Evolutionary conservation across 305 asterid species (phyloP), one percentile per base, ranked within the genome.

Genomic region (Fraxinus albicans): DNA sequence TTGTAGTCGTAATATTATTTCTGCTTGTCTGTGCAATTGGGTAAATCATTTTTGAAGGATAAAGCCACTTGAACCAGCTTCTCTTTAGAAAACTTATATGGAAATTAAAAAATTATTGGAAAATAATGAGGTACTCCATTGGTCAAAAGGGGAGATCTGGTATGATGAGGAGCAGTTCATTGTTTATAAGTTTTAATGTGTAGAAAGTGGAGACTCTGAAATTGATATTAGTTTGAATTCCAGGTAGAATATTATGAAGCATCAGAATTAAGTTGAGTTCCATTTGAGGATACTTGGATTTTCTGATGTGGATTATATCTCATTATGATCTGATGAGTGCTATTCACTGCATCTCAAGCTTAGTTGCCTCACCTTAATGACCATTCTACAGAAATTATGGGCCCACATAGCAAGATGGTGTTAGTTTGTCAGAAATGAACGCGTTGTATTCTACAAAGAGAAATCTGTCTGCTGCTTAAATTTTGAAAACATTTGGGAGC

Each of bases 21-120:
- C 36, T 60, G 35, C 80, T 81, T 84, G 77, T 82, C 70, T 35
- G 72, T 75, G 42, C 79, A 33, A 79, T 35, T 69, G 23, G 36
- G 4, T 13, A 27, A 25, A 67, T 27, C 21, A 67, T 27, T 67
- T 29, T 27, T 67, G 76, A 76, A 75, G 80, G 63, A 31, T 35
- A 29, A 27, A 27, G 19, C 75, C 75, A 67, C 74, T 67, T 3
- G 9, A 67, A 67, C 33, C 36, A 25, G 35, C 19, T 27, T 67
- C 74, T 67, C 17, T 67, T 53, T 53, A 29, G 19, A 1, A 69
- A 13, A 13, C 0, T 0, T 67, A 13, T 69, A 29, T 7, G 70
- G 13, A 21, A 60, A 21, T 21, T 21, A 21, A 60, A 60, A 60
- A 69, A 13, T 69, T 29, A 27, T 13, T 67, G 33, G 74, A 25